Percentiles rank a stretch among this genome's conserved stretches.
Conservation (phyloP, 495 filamentous ascomycete genomes). For the Aspergillus bertholletiae region DNA sequence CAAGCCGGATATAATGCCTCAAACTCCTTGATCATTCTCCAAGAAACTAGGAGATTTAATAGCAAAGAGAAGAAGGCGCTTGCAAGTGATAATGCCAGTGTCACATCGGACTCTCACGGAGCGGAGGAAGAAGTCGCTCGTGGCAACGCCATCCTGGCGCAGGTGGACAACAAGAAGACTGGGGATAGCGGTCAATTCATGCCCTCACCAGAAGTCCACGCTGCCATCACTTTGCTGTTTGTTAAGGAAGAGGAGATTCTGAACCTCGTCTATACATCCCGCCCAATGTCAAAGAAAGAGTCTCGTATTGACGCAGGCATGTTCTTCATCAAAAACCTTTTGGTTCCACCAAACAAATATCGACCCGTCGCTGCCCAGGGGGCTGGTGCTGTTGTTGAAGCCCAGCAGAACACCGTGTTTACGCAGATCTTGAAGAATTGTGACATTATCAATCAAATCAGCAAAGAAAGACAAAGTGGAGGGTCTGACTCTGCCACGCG, state of each 20-base stretch:
- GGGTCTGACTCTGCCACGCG: constrained; percentile 37
- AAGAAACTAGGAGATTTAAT: constrained; percentile 35
- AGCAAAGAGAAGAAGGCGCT: constrained; percentile 29
- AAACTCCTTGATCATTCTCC: constrained; percentile 55
- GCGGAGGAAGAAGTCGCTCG: constrained; percentile 70
- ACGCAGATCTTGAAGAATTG: constrained; percentile 72
- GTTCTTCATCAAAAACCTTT: constrained; percentile 83
- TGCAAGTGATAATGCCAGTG: constrained; percentile 21
- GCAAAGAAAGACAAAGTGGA: constrained; percentile 61
- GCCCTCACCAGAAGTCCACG: constrained; percentile 70
- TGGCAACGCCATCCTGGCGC: constrained; percentile 45
- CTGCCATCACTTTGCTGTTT: constrained; percentile 73
- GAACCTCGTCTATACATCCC: constrained; percentile 75
- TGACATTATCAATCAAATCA: constrained; percentile 68
- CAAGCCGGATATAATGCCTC: constrained; percentile 62
- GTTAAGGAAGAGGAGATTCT: constrained; percentile 81
- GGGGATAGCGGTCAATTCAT: constrained; percentile 60
- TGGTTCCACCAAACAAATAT: constrained; percentile 90
- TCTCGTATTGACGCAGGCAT: constrained; percentile 69
- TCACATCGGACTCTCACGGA: constrained; percentile 38
- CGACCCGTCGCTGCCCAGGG: constrained; percentile 84
- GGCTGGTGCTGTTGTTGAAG: constrained; percentile 73
- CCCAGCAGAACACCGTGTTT: constrained; percentile 79
- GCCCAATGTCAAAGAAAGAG: constrained; percentile 47
- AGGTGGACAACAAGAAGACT: constrained; percentile 26